A percentile compares a stretch with the other conserved stretches of the same genome.
These are phyloP conservation scores for Pouteria campechiana DNA, from an alignment of 179 eudicot species.

Conservation along the genomic window DNA sequence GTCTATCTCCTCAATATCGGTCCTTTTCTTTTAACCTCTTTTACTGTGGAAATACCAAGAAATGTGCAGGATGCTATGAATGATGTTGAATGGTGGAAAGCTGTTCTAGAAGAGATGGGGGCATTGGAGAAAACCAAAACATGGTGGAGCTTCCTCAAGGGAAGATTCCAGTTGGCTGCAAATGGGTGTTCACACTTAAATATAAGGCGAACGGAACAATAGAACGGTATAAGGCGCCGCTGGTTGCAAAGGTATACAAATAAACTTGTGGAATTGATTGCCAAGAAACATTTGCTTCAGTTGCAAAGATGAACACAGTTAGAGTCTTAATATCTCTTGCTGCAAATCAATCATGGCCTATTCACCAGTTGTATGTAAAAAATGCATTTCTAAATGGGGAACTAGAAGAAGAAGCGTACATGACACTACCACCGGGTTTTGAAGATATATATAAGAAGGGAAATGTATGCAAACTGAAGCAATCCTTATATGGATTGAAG, in stretches of 20 bases:
- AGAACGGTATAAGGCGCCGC: background rate
- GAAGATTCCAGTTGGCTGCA: background rate
- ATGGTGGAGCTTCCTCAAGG: background rate
- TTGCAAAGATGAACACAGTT: conserved; percentile 1
- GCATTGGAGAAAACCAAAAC: too few relatives aligned
- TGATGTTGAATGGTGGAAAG: background rate
- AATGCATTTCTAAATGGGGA: conserved; percentile 6
- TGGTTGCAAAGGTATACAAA: conserved; percentile 4
- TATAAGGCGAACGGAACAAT: background rate
- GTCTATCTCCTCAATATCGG: too few relatives aligned
- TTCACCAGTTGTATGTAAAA: background rate
- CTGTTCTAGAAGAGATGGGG: too few relatives aligned
- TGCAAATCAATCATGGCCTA: background rate
- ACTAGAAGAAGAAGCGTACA: background rate
- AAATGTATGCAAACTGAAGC: background rate
- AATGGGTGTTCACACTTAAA: background rate
- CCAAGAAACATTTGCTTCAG: conserved; percentile 3
- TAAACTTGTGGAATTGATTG: conserved; percentile 4
- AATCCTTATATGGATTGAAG: conserved; percentile 7
- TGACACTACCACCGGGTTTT: conserved; percentile 1
- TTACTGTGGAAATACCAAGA: too few relatives aligned
- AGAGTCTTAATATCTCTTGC: background rate
- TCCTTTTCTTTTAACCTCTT: too few relatives aligned
- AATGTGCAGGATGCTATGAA: background rate
- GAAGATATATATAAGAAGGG: background rate